A percentile compares a stretch with the other conserved stretches of the same genome.
These are phyloP conservation scores for Erodium texanum DNA, from an alignment of 441 rosid species.

Conservation along the genomic window DNA sequence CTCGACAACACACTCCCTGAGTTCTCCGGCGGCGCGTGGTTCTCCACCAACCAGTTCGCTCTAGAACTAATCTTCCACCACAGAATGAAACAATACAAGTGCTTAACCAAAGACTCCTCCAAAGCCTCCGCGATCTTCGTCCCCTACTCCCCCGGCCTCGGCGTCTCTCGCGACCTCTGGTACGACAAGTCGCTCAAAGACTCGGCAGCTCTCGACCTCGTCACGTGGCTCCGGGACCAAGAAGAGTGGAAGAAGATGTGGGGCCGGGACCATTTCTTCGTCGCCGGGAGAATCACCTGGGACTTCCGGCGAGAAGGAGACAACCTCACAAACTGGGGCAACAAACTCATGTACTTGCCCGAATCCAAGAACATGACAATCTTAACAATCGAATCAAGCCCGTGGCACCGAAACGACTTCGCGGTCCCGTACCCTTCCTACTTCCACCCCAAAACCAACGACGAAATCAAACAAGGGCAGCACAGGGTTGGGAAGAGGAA, in stretches of 20 bases:
- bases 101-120: slow-evolving; percentile 19
- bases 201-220: slow-evolving; percentile 4
- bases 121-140: slow-evolving; percentile 11
- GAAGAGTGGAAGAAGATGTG: slow-evolving; percentile 16
- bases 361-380: background rate
- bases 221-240: background rate
- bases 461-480: background rate
- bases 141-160: slow-evolving; percentile 14
- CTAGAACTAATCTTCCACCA: slow-evolving; percentile 32
- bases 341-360: background rate
- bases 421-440: slow-evolving; percentile 1
- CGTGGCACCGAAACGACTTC: background rate
- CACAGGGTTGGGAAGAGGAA: background rate
- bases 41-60: slow-evolving; percentile 32
- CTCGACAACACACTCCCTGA: slow-evolving; percentile 8
- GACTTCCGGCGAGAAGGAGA: slow-evolving; percentile 21
- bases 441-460: background rate
- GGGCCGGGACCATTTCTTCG: background rate
- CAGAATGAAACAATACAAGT: slow-evolving; percentile 13
- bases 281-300: slow-evolving; percentile 20
- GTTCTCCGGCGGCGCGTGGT: slow-evolving; percentile 21
- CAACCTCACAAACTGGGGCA: slow-evolving; percentile 15
- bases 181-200: slow-evolving; percentile 4
- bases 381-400: background rate
- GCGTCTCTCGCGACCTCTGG: slow-evolving; percentile 13